Evolutionary conservation across 164 flowering plant genomes (phyloP), one percentile per base, ranked within the genome.

Genomic region (Dillenia turbinata): DNA sequence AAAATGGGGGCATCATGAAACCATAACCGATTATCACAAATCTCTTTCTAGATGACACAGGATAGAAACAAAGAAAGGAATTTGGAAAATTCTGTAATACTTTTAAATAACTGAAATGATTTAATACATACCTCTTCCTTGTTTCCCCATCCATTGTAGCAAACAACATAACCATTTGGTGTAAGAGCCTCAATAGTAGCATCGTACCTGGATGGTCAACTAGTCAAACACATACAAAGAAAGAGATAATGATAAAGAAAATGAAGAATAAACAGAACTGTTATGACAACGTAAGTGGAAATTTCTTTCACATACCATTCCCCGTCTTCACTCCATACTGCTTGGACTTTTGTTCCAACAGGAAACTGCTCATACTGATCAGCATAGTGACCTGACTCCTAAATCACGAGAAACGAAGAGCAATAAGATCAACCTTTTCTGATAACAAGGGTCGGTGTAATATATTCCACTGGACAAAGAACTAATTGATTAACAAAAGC

Each of bases 251-350:
- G 54, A 72, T 72, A 70, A 80, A 75, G 69, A 46, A 77, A 74
- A 75, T 54, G 56, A 6, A 64, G 64, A 52, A 19, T n/a, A 54
- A 53, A 33, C 19, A 9, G 26, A 54, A 50, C 22, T 22, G 5
- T 33, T 14, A 15, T 59, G n/a, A 11, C 17, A 54, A 56, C 0
- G 16, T 47, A 14, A 33, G 47, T 44, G 17, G 51, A 22, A 44
- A 33, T 58, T 14, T 12, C 19, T 47, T 14, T 49, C 13, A 63
- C 83, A 67, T 78, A 94, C 99, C 99, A 91, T 47, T 91, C 99
- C 57, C 99, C 99, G 73, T 94, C 99, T 69, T 94, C 96, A 77
- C 99, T 94, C 83, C 84, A 94, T 59, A 94, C 96, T 65, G 99
- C 97, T 74, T 91, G 96, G 70, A 94, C 84, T 81, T 79, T 91